phyloP scores from a whole-genome alignment of 2,329 filamentous ascomycete species.

The Dryadomyces quercus-mongolicae region DNA sequence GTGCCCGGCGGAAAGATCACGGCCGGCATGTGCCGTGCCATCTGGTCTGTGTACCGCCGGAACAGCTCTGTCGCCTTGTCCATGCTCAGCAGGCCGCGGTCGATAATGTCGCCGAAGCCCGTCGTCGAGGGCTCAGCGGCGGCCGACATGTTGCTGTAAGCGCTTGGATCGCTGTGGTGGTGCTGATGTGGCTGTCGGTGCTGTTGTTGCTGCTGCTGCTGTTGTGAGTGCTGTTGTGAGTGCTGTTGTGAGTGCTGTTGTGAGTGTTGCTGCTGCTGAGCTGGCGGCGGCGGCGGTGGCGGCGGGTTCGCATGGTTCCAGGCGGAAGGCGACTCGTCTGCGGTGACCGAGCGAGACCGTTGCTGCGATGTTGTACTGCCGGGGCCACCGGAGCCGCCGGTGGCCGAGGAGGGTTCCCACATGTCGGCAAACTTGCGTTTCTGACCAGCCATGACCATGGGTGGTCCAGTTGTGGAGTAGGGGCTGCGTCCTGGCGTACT shows the following conservation, averaged over 20 bases:
- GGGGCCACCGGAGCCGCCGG: neutral
- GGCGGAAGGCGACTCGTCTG: neutral
- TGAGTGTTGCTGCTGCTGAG: slow-evolving; percentile 5
- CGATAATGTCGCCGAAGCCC: slow-evolving; percentile 36
- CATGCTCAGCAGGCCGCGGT: slow-evolving; percentile 45
- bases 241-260: neutral
- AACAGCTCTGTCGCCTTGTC: slow-evolving; percentile 44
- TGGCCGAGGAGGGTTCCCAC: slow-evolving; percentile 9
- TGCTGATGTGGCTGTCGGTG: too few relatives aligned
- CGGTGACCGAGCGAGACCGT: slow-evolving; percentile 2
- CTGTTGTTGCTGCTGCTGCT: neutral
- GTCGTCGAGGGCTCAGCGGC: neutral
- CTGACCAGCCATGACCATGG: slow-evolving; percentile 22
- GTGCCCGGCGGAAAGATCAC: slow-evolving; percentile 45
- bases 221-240: neutral
- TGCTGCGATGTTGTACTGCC: neutral
- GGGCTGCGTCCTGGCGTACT: neutral
- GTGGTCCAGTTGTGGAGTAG: slow-evolving; percentile 8
- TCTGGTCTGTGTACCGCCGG: slow-evolving; percentile 43
- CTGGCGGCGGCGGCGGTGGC: slow-evolving; percentile 1
- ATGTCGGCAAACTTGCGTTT: slow-evolving; percentile 27
- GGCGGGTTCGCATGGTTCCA: neutral
- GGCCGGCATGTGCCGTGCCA: slow-evolving; percentile 49
- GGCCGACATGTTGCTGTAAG: slow-evolving; percentile 1
- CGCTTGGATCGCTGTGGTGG: neutral